Evolutionary conservation across 495 filamentous ascomycete genomes (phyloP), one percentile per base, ranked within the genome.

Genomic region (Trypethelium eluteriae): DNA sequence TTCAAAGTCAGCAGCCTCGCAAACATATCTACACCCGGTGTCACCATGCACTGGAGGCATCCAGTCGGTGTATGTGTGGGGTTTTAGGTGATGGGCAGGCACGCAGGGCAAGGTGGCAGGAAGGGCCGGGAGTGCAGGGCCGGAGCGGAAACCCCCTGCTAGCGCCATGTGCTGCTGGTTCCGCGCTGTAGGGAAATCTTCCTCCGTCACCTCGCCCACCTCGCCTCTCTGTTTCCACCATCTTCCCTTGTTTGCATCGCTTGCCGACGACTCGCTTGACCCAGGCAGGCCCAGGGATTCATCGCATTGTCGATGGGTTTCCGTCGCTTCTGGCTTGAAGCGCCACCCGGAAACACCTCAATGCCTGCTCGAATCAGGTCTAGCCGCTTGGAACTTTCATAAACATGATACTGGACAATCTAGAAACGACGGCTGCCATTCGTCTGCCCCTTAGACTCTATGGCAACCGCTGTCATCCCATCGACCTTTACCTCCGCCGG

Each of bases 351-450:
- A 53, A 53, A 0, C 49, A 53, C 49, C 49, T 11, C 7, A 5
- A 59, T 59, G 32, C 53, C 32, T 35, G 53, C 53, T 59, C 53
- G 53, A 59, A 59, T 59, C 53, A 32, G 34, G 34, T 18, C 53
- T 59, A 59, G 53, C 53, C 53, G 53, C 53, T 14, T 36, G 34
- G 53, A 6, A 7, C 36, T 3, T 59, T 59, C 53, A 59, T 59
- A 59, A n/a, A 59, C 53, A 18, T 59, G 53, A 59, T 18, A 59
- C 53, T 32, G 53, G 53, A 36, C 53, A 59, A 59, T 59, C 11
- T 36, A 59, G 25, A 59, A 59, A 35, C 53, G 14, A 36, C 7
- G 32, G 3, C 32, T 36, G 53, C 53, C 53, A 59, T 59, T 59
- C 53, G 53, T 59, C 32, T 36, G 14, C 5, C 32, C 53, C 7